phyloP scores from a whole-genome alignment of 2,329 filamentous ascomycete species.

The Phialophora chinensis region DNA sequence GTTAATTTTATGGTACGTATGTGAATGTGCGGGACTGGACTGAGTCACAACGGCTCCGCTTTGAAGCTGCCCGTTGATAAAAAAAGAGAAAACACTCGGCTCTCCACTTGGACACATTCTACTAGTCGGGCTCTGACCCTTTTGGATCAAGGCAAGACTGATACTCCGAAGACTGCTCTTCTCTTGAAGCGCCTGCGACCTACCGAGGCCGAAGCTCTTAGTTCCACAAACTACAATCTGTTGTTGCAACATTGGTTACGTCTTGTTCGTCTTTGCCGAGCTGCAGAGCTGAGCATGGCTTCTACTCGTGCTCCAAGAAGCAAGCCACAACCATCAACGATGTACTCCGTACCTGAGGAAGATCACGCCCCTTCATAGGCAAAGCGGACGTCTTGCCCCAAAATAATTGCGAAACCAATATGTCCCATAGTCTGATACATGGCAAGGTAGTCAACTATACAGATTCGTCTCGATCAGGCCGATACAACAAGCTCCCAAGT shows the following conservation, averaged over 20 bases:
- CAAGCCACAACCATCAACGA: neutral
- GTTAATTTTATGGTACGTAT: neutral
- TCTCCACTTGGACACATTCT: neutral
- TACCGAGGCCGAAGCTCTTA: neutral
- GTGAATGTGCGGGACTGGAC: neutral
- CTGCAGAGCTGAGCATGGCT: neutral
- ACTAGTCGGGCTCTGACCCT: neutral
- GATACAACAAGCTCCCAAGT: neutral
- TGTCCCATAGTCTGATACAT: neutral
- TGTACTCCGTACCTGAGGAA: neutral
- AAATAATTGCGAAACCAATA: neutral
- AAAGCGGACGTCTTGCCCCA: neutral
- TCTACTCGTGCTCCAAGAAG: neutral
- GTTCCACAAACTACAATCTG: neutral
- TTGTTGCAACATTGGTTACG: neutral
- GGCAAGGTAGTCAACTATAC: neutral
- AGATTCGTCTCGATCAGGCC: neutral
- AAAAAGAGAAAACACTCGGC: neutral
- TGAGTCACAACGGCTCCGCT: slow-evolving; percentile 5
- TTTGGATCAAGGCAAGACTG: neutral
- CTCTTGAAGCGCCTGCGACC: neutral
- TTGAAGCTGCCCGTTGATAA: neutral
- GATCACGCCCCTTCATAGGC: neutral
- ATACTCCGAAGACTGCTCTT: neutral
- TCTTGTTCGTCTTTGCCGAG: neutral